phyloP scores from a whole-genome alignment of 129 eudicot genomes.

The Lactuca sativa region DNA sequence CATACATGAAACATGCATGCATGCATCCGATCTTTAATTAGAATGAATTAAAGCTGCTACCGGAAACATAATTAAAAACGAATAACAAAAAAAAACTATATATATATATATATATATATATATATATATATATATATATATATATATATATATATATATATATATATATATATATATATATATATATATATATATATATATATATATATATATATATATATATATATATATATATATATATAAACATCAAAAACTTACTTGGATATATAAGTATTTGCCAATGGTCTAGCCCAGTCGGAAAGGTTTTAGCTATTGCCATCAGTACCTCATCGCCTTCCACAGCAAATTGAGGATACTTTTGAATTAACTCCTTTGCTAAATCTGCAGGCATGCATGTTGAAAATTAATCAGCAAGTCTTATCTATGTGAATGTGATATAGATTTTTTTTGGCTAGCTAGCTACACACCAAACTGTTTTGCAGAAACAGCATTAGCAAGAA shows the following conservation, averaged over 20 bases:
- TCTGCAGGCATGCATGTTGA: background rate
- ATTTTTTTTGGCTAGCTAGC: background rate
- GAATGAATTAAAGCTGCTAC: too few relatives aligned
- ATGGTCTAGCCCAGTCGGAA: slow-evolving; percentile 5
- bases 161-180: too few relatives aligned
- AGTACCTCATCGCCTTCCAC: background rate
- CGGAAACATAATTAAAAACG: too few relatives aligned
- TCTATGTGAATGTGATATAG: background rate
- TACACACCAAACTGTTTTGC: slow-evolving; percentile 16
- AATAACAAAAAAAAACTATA: too few relatives aligned
- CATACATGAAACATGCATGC: too few relatives aligned
- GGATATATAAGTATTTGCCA: slow-evolving; percentile 12
- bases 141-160: too few relatives aligned
- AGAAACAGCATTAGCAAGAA: slow-evolving; percentile 20
- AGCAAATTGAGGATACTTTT: background rate
- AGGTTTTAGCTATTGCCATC: slow-evolving; percentile 6
- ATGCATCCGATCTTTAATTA: too few relatives aligned
- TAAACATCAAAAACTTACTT: background rate
- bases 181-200: too few relatives aligned
- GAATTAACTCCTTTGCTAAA: background rate
- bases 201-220: too few relatives aligned
- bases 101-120: too few relatives aligned
- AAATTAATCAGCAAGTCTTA: background rate
- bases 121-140: too few relatives aligned
- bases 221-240: too few relatives aligned